Base-by-base conservation (phyloP, 2,329 filamentous ascomycete genomes). In the Raffaelea albimanens region DNA sequence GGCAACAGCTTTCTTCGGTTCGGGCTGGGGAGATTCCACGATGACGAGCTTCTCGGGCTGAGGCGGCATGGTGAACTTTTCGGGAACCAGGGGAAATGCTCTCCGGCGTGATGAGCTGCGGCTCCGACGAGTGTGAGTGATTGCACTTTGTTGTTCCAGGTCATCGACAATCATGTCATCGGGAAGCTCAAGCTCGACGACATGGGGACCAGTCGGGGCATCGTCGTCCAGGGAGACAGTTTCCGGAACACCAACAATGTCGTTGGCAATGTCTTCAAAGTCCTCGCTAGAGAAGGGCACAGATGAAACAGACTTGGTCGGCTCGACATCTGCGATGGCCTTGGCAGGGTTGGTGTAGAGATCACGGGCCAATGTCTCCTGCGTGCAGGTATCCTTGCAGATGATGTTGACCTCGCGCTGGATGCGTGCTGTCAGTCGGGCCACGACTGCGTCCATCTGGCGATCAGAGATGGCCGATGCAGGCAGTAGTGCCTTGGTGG, bases 311-410 rank as follows among this genome's bases (percentile, higher is more conserved):
- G 25, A 29, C 25, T 29, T 2, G 19, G 34, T 1, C 42, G 45
- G 2, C 36, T 34, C 8, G 41, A 38, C 2, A 25, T 36, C 2
- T 34, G 33, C 1, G 34, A 46, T 10, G 50, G 29, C 13, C 43
- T 29, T 5, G 36, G 31, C 14, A 18, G 25, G 2, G 5, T 10
- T 2, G 22, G 14, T 16, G 4, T 19, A 11, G 19, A 13, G 13
- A 18, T 38, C 10, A 25, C 29, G 9, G 29, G 2, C 18, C 4
- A 2, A 23, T 39, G 19, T 55, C 34, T 65, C 63, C 18, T 76
- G 61, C 14, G 65, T 65, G 51, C 71, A 71, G 1, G 73, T 76
- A 51, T 78, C 74, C 52, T 66, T 71, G 53, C 71, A 74, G 18
- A 76, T 59, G 58, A 67, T 67, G 38, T 69, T 65, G 20, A 77